phyloP scores from a whole-genome alignment of 176 grass and related monocot species.

The Zizania latifolia region DNA sequence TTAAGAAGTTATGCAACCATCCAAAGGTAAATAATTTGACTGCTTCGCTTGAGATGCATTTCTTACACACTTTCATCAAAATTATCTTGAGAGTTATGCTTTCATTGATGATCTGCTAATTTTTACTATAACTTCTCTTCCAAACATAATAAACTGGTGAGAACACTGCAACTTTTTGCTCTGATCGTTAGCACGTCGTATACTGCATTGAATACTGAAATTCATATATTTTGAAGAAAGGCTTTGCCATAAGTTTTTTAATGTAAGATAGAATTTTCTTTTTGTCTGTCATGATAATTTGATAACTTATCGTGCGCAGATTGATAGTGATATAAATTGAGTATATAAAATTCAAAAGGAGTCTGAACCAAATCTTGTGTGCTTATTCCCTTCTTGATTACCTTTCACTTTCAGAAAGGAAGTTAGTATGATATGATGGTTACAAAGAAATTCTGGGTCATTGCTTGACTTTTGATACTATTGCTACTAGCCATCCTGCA shows the following conservation, averaged over 20 bases:
- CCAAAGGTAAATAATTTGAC: conserved; percentile 71
- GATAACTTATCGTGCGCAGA: not conserved
- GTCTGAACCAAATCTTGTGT: not conserved
- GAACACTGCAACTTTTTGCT: not conserved
- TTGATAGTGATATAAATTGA: not conserved
- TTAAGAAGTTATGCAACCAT: conserved; percentile 98
- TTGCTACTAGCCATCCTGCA: not conserved
- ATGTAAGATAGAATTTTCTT: not conserved
- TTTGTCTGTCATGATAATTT: not conserved
- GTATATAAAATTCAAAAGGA: not conserved
- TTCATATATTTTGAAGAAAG: conserved; percentile 9
- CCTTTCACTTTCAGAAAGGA: not conserved
- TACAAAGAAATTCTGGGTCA: not conserved
- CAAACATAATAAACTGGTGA: conserved; percentile 15
- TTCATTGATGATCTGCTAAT: conserved; percentile 3
- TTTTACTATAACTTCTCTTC: not conserved
- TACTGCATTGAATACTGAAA: conserved; percentile 7
- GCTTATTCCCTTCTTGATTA: not conserved
- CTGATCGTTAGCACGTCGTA: not conserved
- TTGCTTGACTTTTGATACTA: not conserved
- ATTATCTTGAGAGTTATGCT: not conserved
- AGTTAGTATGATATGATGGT: conserved; percentile 1
- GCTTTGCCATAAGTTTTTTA: not conserved
- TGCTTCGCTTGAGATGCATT: not conserved
- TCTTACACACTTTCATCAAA: not conserved